These are phyloP conservation scores for Fusarium beomiforme DNA, from an alignment of 2,329 filamentous ascomycete genomes.

Conservation along the genomic window DNA sequence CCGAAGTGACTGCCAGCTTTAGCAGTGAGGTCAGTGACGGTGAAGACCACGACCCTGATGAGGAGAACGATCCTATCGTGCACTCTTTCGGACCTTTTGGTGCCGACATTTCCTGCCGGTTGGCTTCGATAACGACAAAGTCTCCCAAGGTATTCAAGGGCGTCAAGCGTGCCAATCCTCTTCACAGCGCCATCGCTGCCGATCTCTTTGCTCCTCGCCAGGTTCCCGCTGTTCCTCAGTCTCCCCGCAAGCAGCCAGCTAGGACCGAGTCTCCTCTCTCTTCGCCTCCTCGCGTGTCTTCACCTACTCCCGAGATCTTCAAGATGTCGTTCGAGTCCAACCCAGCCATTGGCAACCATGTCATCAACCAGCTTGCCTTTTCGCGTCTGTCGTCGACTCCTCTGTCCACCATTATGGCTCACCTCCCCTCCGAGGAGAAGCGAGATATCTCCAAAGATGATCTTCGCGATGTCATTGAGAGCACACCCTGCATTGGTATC, in stretches of 20 bases:
- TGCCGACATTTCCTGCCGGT: constrained; percentile 81
- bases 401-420: constrained; percentile 86
- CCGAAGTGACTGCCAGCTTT: constrained; percentile 63
- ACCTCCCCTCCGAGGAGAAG: constrained; percentile 77
- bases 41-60: constrained; percentile 81
- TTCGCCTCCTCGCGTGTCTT: constrained; percentile 35
- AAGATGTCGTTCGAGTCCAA: constrained; percentile 50
- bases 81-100: constrained; percentile 94
- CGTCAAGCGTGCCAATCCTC: constrained; percentile 35
- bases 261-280: constrained; percentile 42
- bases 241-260: constrained; percentile 38
- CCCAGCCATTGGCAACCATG: constrained; percentile 76
- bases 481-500: constrained; percentile 82
- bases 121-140: constrained; percentile 79
- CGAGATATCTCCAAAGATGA: constrained; percentile 68
- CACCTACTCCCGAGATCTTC: constrained; percentile 33
- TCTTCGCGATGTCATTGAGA: constrained; percentile 77
- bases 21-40: constrained; percentile 63
- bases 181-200: constrained; percentile 36
- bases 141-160: constrained; percentile 64
- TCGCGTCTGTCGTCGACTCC: constrained; percentile 93
- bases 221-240: constrained; percentile 36
- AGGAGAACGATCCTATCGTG: constrained; percentile 93
- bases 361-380: constrained; percentile 94
- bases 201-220: constrained; percentile 38